Percentiles rank a stretch among this genome's conserved stretches.
These are phyloP conservation scores for Fusarium nisikadoi DNA, from an alignment of 2,329 filamentous ascomycete genomes.

Conservation along the genomic window DNA sequence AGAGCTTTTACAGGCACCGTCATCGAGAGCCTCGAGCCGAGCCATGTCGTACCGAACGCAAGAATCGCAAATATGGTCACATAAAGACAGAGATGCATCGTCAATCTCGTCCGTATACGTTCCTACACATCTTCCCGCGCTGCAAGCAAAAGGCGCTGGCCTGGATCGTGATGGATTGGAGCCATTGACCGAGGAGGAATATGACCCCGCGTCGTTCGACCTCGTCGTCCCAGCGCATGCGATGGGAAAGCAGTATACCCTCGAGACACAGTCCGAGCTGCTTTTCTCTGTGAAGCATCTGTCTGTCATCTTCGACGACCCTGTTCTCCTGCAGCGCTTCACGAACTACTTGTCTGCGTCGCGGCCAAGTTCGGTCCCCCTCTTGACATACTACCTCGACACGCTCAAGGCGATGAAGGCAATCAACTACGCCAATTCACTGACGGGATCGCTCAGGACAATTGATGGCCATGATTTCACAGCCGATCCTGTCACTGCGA, in stretches of 20 bases:
- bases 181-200: constrained; percentile 37
- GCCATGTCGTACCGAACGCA: constrained; percentile 27
- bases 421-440: constrained; percentile 76
- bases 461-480: constrained; percentile 68
- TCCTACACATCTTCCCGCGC: constrained; percentile 27
- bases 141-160: constrained; percentile 32
- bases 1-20: constrained; percentile 9
- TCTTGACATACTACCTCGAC: constrained; percentile 78
- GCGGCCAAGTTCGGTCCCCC: constrained; percentile 70
- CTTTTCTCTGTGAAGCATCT: constrained; percentile 75
- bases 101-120: constrained; percentile 32
- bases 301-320: constrained; percentile 71
- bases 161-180: constrained; percentile 34
- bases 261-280: constrained; percentile 72
- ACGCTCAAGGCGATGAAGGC: constrained; percentile 76
- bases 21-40: constrained; percentile 29
- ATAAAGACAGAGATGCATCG: constrained; percentile 25
- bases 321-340: constrained; percentile 71
- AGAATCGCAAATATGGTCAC: constrained; percentile 25
- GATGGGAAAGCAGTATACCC: constrained; percentile 54
- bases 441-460: constrained; percentile 68
- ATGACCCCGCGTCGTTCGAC: constrained; percentile 39
- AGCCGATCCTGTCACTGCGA: constrained; percentile 58
- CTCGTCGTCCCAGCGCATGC: constrained; percentile 37
- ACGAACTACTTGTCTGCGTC: constrained; percentile 71